Evolutionary conservation across 257 asterid species (phyloP), one percentile per base, ranked within the genome.

Genomic region (Solanum medicagineum): DNA sequence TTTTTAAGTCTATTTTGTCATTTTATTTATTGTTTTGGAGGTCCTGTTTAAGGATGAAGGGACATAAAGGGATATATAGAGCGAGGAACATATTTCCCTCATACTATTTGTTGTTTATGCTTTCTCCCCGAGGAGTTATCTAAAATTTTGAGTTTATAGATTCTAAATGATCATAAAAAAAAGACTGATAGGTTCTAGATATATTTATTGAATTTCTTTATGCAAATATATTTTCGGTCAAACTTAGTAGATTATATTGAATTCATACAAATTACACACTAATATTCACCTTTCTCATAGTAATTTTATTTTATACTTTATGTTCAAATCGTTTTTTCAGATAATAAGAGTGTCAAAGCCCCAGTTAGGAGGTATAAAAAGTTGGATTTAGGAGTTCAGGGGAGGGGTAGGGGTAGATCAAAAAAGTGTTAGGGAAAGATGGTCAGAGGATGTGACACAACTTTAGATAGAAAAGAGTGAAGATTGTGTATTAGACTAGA

Each of bases 191-290:
- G 7, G 6, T 36, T 36, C 6, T 36, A 5, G 6, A 36, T 59
- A 9, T 59, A 59, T 59, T 11, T 59, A 20, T 0, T 59, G 3
- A n/a, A 4, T 59, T 59, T 59, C 3, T 59, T 59, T 9, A n/a
- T 59, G 10, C 0, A 59, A 20, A 59, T 20, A 59, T 6, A 9
- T 0, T 59, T n/a, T 59, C 1, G 0, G 1, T 0, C 3, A 10
- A 59, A 59, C 10, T 1, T n/a, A 59, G n/a, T n/a, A n/a, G 14
- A 55, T 55, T 16, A 3, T 55, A 0, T 3, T 0, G 5, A 55
- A 7, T 1, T 2, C 0, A 3, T 16, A 55, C 0, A 0, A 55
- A 55, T 36, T 36, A 36, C 16, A 16, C n/a, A 6, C 10, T 17
- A 55, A 55, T 55, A 0, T 17, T 2, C 14, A 0, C 1, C 19